Conservation (phyloP, 768 basidiomycete genomes). For the Lepiota venenata region DNA sequence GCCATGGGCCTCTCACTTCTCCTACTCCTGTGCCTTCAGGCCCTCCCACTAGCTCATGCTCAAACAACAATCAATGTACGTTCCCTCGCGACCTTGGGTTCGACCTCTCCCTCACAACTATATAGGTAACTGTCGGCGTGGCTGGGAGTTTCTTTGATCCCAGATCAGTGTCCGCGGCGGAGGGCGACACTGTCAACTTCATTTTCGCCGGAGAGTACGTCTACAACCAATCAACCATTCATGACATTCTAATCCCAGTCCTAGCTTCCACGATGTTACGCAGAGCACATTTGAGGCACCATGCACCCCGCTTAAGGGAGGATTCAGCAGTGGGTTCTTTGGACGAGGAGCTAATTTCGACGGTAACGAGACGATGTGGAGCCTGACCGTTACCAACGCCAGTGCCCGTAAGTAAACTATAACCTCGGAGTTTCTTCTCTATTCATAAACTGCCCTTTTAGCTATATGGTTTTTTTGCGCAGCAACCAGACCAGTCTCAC, state of each 20-base stretch:
- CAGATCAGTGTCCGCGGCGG: slow-evolving; percentile 22
- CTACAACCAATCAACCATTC: not conserved
- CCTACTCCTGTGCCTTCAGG: not conserved
- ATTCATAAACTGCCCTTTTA: slow-evolving; percentile 4
- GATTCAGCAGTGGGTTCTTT: slow-evolving; percentile 36
- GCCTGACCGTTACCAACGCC: slow-evolving; percentile 29
- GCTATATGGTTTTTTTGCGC: slow-evolving; percentile 38
- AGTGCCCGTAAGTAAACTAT: slow-evolving; percentile 21
- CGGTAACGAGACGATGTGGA: slow-evolving; percentile 25
- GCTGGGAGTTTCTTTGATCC: slow-evolving; percentile 40
- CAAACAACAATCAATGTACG: slow-evolving; percentile 16
- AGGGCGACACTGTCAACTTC: slow-evolving; percentile 35
- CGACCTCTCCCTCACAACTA: not conserved
- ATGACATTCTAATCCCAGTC: not conserved
- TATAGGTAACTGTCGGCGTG: slow-evolving; percentile 35
- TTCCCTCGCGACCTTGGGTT: not conserved
- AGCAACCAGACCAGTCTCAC: slow-evolving; percentile 28
- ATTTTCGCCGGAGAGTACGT: slow-evolving; percentile 35
- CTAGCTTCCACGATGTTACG: slow-evolving; percentile 37
- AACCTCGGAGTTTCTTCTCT: not conserved
- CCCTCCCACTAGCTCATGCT: slow-evolving; percentile 5
- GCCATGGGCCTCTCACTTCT: not conserved
- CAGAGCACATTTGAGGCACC: slow-evolving; percentile 34
- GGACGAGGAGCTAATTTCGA: slow-evolving; percentile 20
- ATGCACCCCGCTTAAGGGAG: slow-evolving; percentile 34